A percentile compares a stretch with the other conserved stretches of the same genome.
Conservation (phyloP, 2,329 filamentous ascomycete genomes). For the Macrophomina phaseolina region DNA sequence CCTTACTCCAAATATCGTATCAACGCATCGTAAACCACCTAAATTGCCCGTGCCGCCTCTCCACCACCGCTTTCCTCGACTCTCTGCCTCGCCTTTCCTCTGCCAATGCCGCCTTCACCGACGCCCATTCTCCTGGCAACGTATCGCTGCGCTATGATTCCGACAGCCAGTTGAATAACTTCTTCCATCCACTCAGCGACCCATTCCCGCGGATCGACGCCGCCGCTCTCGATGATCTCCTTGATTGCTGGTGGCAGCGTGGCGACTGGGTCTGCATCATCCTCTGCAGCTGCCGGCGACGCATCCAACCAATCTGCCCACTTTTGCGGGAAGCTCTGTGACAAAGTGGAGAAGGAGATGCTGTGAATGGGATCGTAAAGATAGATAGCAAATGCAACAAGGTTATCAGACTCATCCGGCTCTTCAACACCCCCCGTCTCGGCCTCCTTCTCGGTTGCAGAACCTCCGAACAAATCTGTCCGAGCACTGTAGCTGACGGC, state of each 20-base stretch:
- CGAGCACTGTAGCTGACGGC: slow-evolving; percentile 72
- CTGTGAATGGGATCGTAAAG: slow-evolving; percentile 88
- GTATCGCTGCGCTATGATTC: slow-evolving; percentile 91
- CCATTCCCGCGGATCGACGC: slow-evolving; percentile 94
- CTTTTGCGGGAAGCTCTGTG: slow-evolving; percentile 79
- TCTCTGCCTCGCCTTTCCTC: slow-evolving; percentile 62
- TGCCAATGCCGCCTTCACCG: slow-evolving; percentile 73
- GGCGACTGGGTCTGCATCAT: slow-evolving; percentile 33
- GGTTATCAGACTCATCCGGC: slow-evolving; percentile 65
- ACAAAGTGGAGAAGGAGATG: slow-evolving; percentile 83
- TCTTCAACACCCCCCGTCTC: slow-evolving; percentile 58
- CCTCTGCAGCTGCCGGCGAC: slow-evolving; percentile 53
- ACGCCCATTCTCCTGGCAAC: slow-evolving; percentile 96
- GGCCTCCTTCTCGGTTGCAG: slow-evolving; percentile 62
- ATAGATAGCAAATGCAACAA: slow-evolving; percentile 77
- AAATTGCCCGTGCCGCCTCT: slow-evolving; percentile 63
- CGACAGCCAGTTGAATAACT: slow-evolving; percentile 75
- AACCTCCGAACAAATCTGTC: slow-evolving; percentile 69
- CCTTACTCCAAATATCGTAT: background rate
- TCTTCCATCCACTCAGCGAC: slow-evolving; percentile 98
- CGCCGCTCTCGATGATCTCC: slow-evolving; percentile 75
- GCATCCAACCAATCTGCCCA: slow-evolving; percentile 94
- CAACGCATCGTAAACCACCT: background rate
- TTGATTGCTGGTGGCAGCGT: slow-evolving; percentile 79
- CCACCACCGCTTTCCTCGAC: slow-evolving; percentile 64